A percentile compares a stretch with the other conserved stretches of the same genome.
Evolutionary conservation across 305 asterid genomes (phyloP).

Genomic region (Petunia hybrid): DNA sequence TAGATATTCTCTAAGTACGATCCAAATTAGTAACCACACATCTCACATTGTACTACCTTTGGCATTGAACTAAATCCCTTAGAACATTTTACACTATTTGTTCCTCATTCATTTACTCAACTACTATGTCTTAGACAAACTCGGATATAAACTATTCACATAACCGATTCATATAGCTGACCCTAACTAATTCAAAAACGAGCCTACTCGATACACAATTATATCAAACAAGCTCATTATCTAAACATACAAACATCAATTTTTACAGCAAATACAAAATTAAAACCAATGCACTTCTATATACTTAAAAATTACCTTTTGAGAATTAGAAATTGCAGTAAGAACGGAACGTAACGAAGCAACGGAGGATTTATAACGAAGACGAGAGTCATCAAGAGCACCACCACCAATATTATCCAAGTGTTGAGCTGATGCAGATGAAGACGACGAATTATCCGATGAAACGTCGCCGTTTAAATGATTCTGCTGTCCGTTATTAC

Average conservation of each 20-base stretch:
- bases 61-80: neutral
- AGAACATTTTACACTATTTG: neutral
- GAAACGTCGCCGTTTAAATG: slow-evolving; percentile 62
- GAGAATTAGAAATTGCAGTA: slow-evolving; percentile 62
- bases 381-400: slow-evolving; percentile 86
- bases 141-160: neutral
- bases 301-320: slow-evolving; percentile 54
- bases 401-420: slow-evolving; percentile 82
- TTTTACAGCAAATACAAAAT: neutral
- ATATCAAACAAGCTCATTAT: too few species aligned
- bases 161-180: neutral
- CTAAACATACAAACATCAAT: neutral
- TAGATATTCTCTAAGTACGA: neutral
- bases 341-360: slow-evolving; percentile 74
- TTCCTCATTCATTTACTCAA: neutral
- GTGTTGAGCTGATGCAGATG: slow-evolving; percentile 59
- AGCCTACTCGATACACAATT: too few species aligned
- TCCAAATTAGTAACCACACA: neutral
- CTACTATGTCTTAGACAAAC: neutral
- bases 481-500: slow-evolving; percentile 42
- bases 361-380: slow-evolving; percentile 78
- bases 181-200: neutral
- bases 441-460: slow-evolving; percentile 64
- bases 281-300: neutral
- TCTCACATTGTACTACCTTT: neutral